Evolutionary conservation across 2,329 filamentous ascomycete genomes (phyloP), one percentile per base, ranked within the genome.

Genomic region (Xylaria arbuscula): DNA sequence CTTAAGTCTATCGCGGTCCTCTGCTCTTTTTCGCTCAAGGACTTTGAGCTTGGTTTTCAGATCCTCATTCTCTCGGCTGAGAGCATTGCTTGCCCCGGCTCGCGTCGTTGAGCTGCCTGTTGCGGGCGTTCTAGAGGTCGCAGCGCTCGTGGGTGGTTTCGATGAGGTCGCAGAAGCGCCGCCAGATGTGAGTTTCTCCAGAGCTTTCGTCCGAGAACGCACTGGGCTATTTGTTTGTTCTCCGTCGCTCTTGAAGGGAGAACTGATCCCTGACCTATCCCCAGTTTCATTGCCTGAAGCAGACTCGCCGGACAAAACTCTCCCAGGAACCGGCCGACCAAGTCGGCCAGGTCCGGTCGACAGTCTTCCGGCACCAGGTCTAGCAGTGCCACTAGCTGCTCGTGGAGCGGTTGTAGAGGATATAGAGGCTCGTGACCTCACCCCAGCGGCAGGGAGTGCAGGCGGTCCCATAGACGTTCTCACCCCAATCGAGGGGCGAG

Each of bases 1-100:
- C 76, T 95, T 94, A 60, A 97, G 80, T 77, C 93, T 93, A 74
- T 98, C 94, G 22, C 93, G 88, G 76, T 97, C 93, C 71, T 98
- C 95, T 13, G 87, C 78, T 65, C 93, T 86, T 79, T 97, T 97
- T 74, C 95, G 93, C 78, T 99, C 94, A 74, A 98, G 84, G 3
- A 98, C 86, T 62, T 91, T 90, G 1, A 98, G 83, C 78, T 97
- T 98, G 0, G 93, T 90, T 78, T 97, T 94, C 17, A 98, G 83
- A 72, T 97, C 93, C 73, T 98, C 94, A 22, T 95, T 89, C 76
- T 97, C 92, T 70, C 91, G 86, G 24, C 82, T 85, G 1, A 86
- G 83, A 8, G 87, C 80, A 66, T 81, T 85, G 65, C 80, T 83
- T 2, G 81, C 82, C 13, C 84, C 83, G 24, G 85, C 80, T 72